Evolutionary conservation across 1,284 basidiomycete species (phyloP), one percentile per base, ranked within the genome.

Genomic region (Naganishia liquefaciens): DNA sequence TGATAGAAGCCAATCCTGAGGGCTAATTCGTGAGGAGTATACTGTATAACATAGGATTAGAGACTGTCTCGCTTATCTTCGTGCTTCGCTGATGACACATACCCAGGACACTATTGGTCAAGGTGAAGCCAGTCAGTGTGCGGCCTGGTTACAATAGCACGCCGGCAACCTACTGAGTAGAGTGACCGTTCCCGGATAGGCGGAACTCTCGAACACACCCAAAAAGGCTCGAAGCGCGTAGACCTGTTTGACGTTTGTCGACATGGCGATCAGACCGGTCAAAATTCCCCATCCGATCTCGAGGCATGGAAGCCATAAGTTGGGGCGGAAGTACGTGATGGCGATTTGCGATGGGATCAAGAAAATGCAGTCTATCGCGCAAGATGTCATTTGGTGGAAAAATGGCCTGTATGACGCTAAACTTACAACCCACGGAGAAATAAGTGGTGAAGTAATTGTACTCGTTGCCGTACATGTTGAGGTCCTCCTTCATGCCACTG

Each of bases 401-500:
- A 10, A 27, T 37, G 40, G 9, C 7, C 21, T 5, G 19, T 4
- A 5, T n/a, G 33, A 13, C n/a, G 13, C 9, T 53, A 6, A 6
- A 58, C 57, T 52, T 40, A 65, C 73, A 74, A 57, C 69, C 64
- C 17, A 60, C 43, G 15, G 57, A 60, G 15, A 60, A 50, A 25
- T 60, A 60, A 5, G 74, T 76, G 23, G 74, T 73, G 68, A 76
- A 75, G 69, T 75, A 74, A 70, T 90, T 90, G 73, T 84, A 86
- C 66, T 90, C 82, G 47, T 84, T 87, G 37, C 88, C 88, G 54
- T 81, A 77, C 84, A 90, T 87, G 65, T 82, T 71, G 39, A 91
- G 81, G 51, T 89, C 88, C 75, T 90, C 87, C 70, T 84, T 86
- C 88, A 91, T 89, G 9, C 89, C 89, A 7, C 87, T 88, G 21